Evolutionary conservation across 257 asterid genomes (phyloP).

Genomic region (Penstemon davidsonii): DNA sequence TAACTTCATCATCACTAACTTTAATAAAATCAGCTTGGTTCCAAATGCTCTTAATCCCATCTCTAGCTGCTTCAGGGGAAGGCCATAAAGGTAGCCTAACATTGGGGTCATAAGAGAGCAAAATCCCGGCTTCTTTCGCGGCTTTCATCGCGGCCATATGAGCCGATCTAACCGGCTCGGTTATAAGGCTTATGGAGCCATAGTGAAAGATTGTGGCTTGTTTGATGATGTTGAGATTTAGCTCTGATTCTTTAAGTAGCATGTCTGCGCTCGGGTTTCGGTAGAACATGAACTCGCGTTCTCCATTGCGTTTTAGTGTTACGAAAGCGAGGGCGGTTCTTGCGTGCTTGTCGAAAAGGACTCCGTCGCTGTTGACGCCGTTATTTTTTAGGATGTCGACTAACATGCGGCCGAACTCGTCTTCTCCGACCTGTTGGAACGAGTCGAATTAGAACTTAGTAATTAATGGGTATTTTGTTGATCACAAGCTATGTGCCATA

Average conservation of each 20-base stretch:
- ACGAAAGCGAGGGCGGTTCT: constrained; percentile 98
- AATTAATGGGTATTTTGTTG: too few relatives aligned
- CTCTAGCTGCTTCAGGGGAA: constrained; percentile 89
- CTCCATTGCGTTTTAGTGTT: constrained; percentile 90
- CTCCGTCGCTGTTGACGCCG: constrained; percentile 79
- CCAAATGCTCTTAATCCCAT: constrained; percentile 97
- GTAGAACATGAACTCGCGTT: constrained; percentile 96
- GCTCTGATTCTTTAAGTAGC: constrained; percentile 79
- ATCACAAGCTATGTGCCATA: too few relatives aligned
- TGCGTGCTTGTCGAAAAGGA: constrained; percentile 96
- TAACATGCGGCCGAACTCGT: constrained; percentile 95
- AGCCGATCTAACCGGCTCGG: constrained; percentile 94
- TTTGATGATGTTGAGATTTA: constrained; percentile 3
- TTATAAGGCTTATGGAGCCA: constrained; percentile 94
- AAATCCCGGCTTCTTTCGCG: constrained; percentile 90
- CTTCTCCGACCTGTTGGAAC: constrained; percentile 82
- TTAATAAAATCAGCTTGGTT: constrained; percentile 86
- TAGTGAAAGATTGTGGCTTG: constrained; percentile 96
- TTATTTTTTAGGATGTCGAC: constrained; percentile 88
- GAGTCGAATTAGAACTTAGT: too few relatives aligned
- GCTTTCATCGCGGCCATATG: constrained; percentile 84
- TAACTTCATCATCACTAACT: constrained; percentile 96
- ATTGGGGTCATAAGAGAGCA: constrained; percentile 95
- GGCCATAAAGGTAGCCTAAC: constrained; percentile 97
- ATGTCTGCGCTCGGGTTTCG: constrained; percentile 99